Conservation (phyloP, 257 asterid species). For the Fraxinus americana region DNA sequence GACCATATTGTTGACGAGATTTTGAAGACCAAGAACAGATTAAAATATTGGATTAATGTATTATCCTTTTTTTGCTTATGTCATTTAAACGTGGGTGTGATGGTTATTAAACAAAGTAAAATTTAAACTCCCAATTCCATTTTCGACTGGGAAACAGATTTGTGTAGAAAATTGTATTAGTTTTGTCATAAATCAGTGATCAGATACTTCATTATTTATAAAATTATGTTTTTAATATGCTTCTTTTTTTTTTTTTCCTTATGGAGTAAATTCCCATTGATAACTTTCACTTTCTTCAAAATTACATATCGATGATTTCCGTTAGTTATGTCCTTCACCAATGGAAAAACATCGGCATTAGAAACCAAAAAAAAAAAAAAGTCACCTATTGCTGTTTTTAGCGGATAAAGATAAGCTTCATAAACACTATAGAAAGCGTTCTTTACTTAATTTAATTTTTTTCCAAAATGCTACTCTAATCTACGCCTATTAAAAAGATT, state of each 20-base stretch:
- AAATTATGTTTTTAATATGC: background rate
- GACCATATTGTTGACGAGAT: constrained; percentile 48
- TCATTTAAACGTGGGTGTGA: constrained; percentile 29
- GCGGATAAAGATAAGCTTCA: background rate
- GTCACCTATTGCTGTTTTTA: too few species aligned
- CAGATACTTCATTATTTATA: background rate
- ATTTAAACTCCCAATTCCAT: too few species aligned
- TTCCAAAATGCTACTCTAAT: background rate
- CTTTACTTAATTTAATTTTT: background rate
- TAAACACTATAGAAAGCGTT: background rate
- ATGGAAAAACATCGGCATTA: too few species aligned
- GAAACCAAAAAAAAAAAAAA: too few species aligned
- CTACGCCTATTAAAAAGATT: background rate
- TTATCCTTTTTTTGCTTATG: constrained; percentile 24
- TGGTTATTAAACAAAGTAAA: background rate
- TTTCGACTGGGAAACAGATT: too few species aligned
- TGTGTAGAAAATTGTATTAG: too few species aligned
- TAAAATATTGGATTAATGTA: background rate
- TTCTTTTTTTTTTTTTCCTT: too few species aligned
- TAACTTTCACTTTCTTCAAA: too few species aligned
- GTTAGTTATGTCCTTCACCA: too few species aligned
- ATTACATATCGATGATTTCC: too few species aligned
- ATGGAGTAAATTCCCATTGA: too few species aligned
- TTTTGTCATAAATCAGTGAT: background rate
- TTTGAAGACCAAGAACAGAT: constrained; percentile 16